phyloP scores from a whole-genome alignment of 768 basidiomycete species.

The Lepiota venenata region DNA sequence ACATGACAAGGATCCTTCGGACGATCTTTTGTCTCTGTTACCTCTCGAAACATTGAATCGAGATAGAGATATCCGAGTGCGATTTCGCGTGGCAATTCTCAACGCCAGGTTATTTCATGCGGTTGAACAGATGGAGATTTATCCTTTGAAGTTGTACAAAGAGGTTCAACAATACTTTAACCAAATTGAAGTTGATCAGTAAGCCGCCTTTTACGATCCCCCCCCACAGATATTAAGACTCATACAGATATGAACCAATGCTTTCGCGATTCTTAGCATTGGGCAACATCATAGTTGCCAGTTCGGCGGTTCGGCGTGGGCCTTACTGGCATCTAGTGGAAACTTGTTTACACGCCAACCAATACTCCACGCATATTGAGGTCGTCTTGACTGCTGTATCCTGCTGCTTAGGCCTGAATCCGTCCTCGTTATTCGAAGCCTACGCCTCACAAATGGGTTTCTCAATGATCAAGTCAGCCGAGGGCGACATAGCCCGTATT shows the following conservation, averaged over 20 bases:
- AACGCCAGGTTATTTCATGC: constrained; percentile 53
- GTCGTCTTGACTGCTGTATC: constrained; percentile 61
- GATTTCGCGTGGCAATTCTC: constrained; percentile 69
- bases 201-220: constrained; percentile 22
- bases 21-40: constrained; percentile 44
- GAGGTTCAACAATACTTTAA: constrained; percentile 40
- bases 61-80: constrained; percentile 83
- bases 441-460: constrained; percentile 77
- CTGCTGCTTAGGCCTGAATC: constrained; percentile 57
- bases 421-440: constrained; percentile 61
- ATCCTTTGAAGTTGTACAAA: constrained; percentile 36
- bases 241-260: constrained; percentile 66
- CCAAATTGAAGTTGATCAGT: constrained; percentile 47
- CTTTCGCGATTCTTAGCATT: constrained; percentile 68
- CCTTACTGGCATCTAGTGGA: constrained; percentile 90
- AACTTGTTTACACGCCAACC: constrained; percentile 41
- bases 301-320: constrained; percentile 71
- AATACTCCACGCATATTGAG: constrained; percentile 39
- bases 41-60: constrained; percentile 38
- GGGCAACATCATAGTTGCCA: constrained; percentile 77
- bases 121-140: constrained; percentile 32
- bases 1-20: constrained; percentile 27
- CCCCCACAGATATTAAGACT: background rate
- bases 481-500: constrained; percentile 54
- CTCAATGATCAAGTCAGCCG: constrained; percentile 48